Percentiles rank a stretch among this genome's conserved stretches.
phyloP scores from a whole-genome alignment of 1,284 basidiomycete genomes.

The Trametes polyzona region DNA sequence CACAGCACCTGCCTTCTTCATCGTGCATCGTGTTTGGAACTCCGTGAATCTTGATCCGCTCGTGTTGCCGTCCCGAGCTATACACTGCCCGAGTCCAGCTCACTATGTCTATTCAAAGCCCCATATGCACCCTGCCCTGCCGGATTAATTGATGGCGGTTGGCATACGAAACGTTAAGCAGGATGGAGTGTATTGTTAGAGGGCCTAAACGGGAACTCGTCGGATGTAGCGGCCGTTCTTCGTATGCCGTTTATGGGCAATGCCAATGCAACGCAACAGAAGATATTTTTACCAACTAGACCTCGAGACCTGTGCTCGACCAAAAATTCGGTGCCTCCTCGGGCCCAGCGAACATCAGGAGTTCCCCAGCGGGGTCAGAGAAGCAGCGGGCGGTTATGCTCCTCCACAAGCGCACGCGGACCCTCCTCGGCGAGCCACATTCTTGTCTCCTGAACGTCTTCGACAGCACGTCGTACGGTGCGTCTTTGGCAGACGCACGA shows the following conservation, averaged over 20 bases:
- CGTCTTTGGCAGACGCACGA: slow-evolving; percentile 8
- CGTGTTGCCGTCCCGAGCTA: background rate
- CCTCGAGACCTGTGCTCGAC: slow-evolving; percentile 11
- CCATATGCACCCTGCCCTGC: background rate
- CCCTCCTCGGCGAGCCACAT: slow-evolving; percentile 10
- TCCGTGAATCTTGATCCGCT: slow-evolving; percentile 6
- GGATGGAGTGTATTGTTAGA: background rate
- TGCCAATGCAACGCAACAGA: background rate
- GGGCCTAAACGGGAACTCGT: slow-evolving; percentile 8
- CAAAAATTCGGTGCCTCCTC: slow-evolving; percentile 18
- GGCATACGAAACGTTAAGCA: background rate
- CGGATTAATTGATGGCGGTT: background rate
- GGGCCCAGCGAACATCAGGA: slow-evolving; percentile 12
- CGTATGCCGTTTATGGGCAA: background rate
- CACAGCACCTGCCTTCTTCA: slow-evolving; percentile 2
- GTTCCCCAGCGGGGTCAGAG: background rate
- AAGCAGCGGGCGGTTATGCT: background rate
- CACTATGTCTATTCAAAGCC: background rate
- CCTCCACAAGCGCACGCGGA: slow-evolving; percentile 8
- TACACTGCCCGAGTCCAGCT: background rate
- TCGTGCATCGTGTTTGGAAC: background rate
- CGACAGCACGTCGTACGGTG: slow-evolving; percentile 3
- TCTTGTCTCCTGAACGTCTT: slow-evolving; percentile 14
- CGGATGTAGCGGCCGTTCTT: slow-evolving; percentile 8
- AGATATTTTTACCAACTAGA: slow-evolving; percentile 8